Evolutionary conservation across 768 basidiomycete species (phyloP), one percentile per base, ranked within the genome.

Genomic region (Amanita jacksonii): DNA sequence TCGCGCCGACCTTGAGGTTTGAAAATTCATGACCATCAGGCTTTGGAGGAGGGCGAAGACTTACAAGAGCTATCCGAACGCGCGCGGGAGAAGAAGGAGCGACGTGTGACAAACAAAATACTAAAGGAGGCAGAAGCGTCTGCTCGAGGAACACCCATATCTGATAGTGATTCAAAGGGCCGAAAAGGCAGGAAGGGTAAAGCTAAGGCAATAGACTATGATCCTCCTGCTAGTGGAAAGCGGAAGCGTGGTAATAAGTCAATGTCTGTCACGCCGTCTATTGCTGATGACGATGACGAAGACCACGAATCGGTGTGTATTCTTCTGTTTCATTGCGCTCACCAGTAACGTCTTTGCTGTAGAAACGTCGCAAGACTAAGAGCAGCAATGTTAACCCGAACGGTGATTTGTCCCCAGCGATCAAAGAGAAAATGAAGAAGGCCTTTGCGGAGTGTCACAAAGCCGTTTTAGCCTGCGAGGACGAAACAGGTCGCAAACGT

Each of bases 341-440:
- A 49, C 25, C 20, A 15, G 31, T 39, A 42, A 22, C 39, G 25
- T 45, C 28, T 36, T 44, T 51, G 51, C 22, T 34, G 10, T 51
- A 90, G 86, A 92, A 92, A 77, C 85, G 89, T 42, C 85, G 88
- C 46, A 92, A 87, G 66, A 81, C 74, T 25, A 84, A 81, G 53
- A 38, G 49, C 36, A 49, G 45, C 27, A 56, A 41, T 5, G 57
- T 51, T 36, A 62, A 58, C 49, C 60, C 51, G 45, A 56, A 57
- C 41, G 44, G 38, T 48, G 84, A 87, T 16, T 53, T 83, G 18
- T 54, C 79, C 8, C 68, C 77, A 4, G 69, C 71, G 6, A 53
- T 79, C 33, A 76, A 77, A 39, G 83, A 88, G 24, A 76, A 74
- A 57, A 81, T 89, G 85, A 90, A 88, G 68, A 85, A 85, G 57